Percentiles rank a stretch among this genome's conserved stretches.
Evolutionary conservation across 2,329 filamentous ascomycete genomes (phyloP).

Genomic region (Tolypocladium endophyticum): DNA sequence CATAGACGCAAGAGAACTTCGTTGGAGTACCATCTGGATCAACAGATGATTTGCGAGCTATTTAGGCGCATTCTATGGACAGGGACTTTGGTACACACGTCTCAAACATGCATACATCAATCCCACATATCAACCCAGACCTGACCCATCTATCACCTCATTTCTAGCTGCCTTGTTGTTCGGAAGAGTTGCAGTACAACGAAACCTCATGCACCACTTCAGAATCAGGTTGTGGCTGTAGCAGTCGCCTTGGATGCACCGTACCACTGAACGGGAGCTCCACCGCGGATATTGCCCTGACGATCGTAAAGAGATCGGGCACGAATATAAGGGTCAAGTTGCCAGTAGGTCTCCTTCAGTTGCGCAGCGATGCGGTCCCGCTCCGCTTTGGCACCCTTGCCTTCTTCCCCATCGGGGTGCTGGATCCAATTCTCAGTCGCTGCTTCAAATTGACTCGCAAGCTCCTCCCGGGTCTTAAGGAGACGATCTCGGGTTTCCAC

Average conservation of each 20-base stretch:
- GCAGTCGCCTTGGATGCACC: not conserved
- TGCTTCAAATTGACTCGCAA: constrained; percentile 66
- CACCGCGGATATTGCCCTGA: constrained; percentile 55
- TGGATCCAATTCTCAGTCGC: constrained; percentile 67
- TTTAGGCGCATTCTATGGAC: not conserved
- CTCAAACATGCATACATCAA: not conserved
- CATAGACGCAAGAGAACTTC: not conserved
- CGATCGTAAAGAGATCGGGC: constrained; percentile 81
- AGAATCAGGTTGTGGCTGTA: not conserved
- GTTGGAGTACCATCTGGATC: not conserved
- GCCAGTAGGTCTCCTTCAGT: constrained; percentile 74
- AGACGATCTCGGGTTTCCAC: constrained; percentile 51
- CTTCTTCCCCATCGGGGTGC: constrained; percentile 27
- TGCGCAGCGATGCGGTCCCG: constrained; percentile 51
- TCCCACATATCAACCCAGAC: too few species aligned
- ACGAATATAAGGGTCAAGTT: constrained; percentile 75
- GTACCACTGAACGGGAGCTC: constrained; percentile 65
- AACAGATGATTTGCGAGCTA: not conserved
- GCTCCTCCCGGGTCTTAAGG: constrained; percentile 47
- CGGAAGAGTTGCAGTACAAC: too few species aligned
- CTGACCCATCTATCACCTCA: too few species aligned
- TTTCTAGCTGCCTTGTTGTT: too few species aligned
- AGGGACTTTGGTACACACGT: not conserved
- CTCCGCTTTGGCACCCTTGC: constrained; percentile 39
- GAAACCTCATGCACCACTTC: not conserved